Evolutionary conservation across 1,284 basidiomycete genomes (phyloP).

Genomic region (Salmacisia buchloeana): DNA sequence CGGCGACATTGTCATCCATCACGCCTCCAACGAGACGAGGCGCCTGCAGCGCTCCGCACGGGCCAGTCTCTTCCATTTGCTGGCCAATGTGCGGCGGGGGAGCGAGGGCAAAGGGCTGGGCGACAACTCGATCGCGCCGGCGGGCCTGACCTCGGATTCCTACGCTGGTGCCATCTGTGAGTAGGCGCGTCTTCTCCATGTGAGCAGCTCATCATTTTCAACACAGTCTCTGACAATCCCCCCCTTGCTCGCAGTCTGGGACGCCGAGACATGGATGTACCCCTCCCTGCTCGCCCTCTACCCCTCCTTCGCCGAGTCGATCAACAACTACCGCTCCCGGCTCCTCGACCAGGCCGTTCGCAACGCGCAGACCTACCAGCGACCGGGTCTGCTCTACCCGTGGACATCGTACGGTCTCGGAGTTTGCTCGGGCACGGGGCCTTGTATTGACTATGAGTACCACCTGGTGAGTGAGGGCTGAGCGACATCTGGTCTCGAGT

Average conservation of each 20-base stretch:
- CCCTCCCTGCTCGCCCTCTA: constrained; percentile 28
- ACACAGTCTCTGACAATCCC: not conserved
- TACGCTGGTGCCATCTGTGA: constrained; percentile 15
- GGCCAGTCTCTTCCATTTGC: constrained; percentile 31
- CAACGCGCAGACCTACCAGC: constrained; percentile 16
- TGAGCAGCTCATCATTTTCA: not conserved
- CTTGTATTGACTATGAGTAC: constrained; percentile 29
- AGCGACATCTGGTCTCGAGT: no score
- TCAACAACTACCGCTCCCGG: constrained; percentile 32
- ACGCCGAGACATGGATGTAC: constrained; percentile 35
- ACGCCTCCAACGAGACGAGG: constrained; percentile 12
- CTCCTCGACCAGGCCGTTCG: not conserved
- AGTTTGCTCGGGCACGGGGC: constrained; percentile 19
- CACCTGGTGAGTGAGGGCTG: constrained; percentile 39
- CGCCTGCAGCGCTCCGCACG: constrained; percentile 28
- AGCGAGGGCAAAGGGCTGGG: constrained; percentile 26
- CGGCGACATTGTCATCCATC: constrained; percentile 33
- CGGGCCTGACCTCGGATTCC: constrained; percentile 32
- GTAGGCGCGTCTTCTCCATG: not conserved
- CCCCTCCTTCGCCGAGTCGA: constrained; percentile 30
- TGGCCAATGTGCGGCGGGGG: constrained; percentile 29
- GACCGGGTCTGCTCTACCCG: constrained; percentile 31
- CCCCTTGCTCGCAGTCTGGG: constrained; percentile 26
- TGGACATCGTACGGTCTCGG: constrained; percentile 33
- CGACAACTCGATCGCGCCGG: constrained; percentile 39